Evolutionary conservation across 116 monocot species (phyloP).

Genomic region (Trichopus zeylanicus): DNA sequence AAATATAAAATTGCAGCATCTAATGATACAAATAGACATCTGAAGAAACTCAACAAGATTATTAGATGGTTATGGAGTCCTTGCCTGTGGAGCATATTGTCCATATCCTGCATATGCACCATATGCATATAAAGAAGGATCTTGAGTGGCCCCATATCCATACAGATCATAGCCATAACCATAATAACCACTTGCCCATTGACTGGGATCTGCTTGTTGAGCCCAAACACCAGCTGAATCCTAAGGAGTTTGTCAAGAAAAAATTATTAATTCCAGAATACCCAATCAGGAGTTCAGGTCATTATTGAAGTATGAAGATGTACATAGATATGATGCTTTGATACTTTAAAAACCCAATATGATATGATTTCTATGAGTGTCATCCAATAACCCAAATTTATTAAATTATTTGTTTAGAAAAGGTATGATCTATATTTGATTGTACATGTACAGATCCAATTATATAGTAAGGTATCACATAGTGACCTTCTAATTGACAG

Average conservation of each 20-base stretch:
- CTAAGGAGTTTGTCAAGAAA: slow-evolving; percentile 22
- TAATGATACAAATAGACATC: not conserved
- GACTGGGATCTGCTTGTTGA: slow-evolving; percentile 72
- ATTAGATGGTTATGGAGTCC: not conserved
- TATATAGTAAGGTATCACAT: no score
- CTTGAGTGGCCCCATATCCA: slow-evolving; percentile 58
- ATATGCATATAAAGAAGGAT: slow-evolving; percentile 84
- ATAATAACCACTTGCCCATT: slow-evolving; percentile 84
- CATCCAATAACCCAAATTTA: no score
- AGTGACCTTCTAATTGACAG: no score
- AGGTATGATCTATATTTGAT: no score
- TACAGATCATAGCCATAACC: slow-evolving; percentile 95
- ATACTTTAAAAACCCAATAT: no score
- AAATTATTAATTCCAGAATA: not conserved
- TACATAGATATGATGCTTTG: not conserved
- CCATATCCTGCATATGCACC: slow-evolving; percentile 82
- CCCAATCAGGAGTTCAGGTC: not conserved
- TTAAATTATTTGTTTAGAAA: no score
- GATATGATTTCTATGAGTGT: no score
- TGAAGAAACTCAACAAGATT: not conserved
- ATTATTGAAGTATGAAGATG: not conserved
- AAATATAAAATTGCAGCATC: not conserved
- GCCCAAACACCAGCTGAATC: slow-evolving; percentile 56
- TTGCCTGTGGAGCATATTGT: slow-evolving; percentile 87
- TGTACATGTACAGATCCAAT: no score